Base-by-base conservation (phyloP, 1,284 basidiomycete species). In the Ganoderma leucocontextum region DNA sequence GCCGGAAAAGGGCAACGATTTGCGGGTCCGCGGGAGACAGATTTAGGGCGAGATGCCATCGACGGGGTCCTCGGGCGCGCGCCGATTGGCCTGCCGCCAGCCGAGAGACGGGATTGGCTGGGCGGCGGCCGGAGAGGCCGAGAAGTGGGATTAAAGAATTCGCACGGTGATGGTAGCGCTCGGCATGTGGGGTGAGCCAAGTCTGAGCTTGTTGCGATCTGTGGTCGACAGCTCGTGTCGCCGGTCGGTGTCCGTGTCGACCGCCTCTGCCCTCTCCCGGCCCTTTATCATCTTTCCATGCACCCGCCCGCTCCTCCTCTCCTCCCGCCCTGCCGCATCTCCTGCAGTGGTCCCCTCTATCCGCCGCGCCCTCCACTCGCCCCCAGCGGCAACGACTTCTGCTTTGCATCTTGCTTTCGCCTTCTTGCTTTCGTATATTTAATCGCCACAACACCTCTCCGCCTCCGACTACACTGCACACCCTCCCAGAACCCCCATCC, bases 241-340 rank as follows among this genome's bases (percentile, higher is more conserved):
- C 60, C 25, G 65, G 65, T 70, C 64, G 29, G 62, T 36, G 65
- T 44, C 53, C 60, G 67, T 64, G 67, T 69, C 64, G 38, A 60
- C 49, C 55, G 36, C 39, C 41, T 57, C 59, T 36, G 41, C 55
- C 33, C 38, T 39, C 44, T 42, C 68, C 62, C 52, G 52, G 61
- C 39, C 69, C 69, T 69, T 70, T 69, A 69, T 69, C 65, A 69
- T 68, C 69, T 67, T 71, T 69, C 69, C 67, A 69, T 69, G 65
- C 64, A 15, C 59, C 57, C 41, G 49, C 63, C 29, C 57, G 42
- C 59, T 52, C 49, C 44, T 53, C 64, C 44, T 55, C 57, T 61
- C 68, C 67, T 67, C 33, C 66, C 62, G 65, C 65, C 52, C 36
- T 55, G 63, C 71, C 66, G 44, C 69, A 36, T 17, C 52, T 19